Evolutionary conservation across 257 asterid species (phyloP).

Genomic region (Ilex aquifolium): DNA sequence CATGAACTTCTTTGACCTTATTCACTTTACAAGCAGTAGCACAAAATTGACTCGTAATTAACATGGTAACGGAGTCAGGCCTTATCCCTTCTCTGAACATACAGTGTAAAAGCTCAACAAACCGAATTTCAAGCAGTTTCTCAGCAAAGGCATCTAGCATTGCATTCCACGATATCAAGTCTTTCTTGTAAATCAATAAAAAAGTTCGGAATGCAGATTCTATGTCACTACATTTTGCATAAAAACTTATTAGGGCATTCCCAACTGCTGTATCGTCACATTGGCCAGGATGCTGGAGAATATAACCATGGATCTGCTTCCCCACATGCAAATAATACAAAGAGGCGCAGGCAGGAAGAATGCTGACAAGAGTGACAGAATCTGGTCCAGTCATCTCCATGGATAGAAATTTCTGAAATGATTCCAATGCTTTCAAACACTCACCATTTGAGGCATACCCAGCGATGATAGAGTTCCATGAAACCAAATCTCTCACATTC

Average conservation of each 20-base stretch:
- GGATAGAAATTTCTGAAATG: slow-evolving; percentile 35
- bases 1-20: slow-evolving; percentile 71
- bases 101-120: slow-evolving; percentile 33
- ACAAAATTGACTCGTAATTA: slow-evolving; percentile 44
- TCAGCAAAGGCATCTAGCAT: slow-evolving; percentile 61
- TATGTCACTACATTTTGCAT: slow-evolving; percentile 47
- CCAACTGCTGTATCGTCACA: slow-evolving; percentile 46
- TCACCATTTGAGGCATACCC: slow-evolving; percentile 58
- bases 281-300: slow-evolving; percentile 35
- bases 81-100: slow-evolving; percentile 49
- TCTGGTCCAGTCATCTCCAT: slow-evolving; percentile 34
- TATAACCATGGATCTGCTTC: slow-evolving; percentile 71
- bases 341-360: slow-evolving; percentile 70
- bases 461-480: slow-evolving; percentile 77
- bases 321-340: slow-evolving; percentile 44
- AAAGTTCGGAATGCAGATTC: slow-evolving; percentile 48
- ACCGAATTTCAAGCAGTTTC: slow-evolving; percentile 35
- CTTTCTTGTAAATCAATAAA: slow-evolving; percentile 38
- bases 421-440: slow-evolving; percentile 46
- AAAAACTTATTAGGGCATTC: slow-evolving; percentile 63
- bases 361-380: slow-evolving; percentile 53
- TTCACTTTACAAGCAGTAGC: slow-evolving; percentile 27
- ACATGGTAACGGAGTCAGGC: slow-evolving; percentile 63
- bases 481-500: slow-evolving; percentile 51
- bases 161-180: slow-evolving; percentile 79